Conservation (phyloP, 768 basidiomycete species). For the Kwoniella heveanensis region DNA sequence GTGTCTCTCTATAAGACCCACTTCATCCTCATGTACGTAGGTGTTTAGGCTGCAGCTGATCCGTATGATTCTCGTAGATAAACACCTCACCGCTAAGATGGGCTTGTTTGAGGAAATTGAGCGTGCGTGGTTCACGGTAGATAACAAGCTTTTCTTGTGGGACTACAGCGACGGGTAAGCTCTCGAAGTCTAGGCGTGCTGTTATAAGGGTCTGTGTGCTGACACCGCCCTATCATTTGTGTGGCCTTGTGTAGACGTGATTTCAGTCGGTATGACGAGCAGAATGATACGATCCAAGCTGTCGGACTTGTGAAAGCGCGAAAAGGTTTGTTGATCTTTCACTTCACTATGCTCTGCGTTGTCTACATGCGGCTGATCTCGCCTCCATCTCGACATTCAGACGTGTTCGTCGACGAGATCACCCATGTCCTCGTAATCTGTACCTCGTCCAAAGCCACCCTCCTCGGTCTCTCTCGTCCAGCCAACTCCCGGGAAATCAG, state of each 20-base stretch:
- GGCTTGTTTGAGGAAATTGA: constrained; percentile 91
- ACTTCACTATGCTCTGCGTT: no score
- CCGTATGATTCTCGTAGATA: no score
- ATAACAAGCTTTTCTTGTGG: constrained; percentile 93
- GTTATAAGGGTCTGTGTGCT: not conserved
- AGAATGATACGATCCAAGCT: constrained; percentile 82
- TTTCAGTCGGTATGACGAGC: constrained; percentile 86
- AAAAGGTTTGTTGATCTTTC: constrained; percentile 29
- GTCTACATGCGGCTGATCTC: no score
- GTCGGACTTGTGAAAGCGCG: constrained; percentile 81
- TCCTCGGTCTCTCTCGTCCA: constrained; percentile 70
- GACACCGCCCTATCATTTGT: constrained; percentile 14
- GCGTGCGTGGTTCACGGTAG: constrained; percentile 91
- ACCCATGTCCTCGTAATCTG: constrained; percentile 84
- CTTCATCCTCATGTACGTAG: no score
- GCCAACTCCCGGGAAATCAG: constrained; percentile 74
- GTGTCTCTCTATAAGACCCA: constrained; percentile 1
- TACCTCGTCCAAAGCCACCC: constrained; percentile 76
- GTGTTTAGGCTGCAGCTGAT: no score
- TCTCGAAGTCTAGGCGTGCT: not conserved
- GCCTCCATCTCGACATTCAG: constrained; percentile 27
- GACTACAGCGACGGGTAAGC: constrained; percentile 86
- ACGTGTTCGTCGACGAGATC: constrained; percentile 90
- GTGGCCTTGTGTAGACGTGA: constrained; percentile 65
- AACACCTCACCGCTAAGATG: constrained; percentile 59